phyloP scores from a whole-genome alignment of 176 grass and related monocot species.

The Oryza glumipatula region DNA sequence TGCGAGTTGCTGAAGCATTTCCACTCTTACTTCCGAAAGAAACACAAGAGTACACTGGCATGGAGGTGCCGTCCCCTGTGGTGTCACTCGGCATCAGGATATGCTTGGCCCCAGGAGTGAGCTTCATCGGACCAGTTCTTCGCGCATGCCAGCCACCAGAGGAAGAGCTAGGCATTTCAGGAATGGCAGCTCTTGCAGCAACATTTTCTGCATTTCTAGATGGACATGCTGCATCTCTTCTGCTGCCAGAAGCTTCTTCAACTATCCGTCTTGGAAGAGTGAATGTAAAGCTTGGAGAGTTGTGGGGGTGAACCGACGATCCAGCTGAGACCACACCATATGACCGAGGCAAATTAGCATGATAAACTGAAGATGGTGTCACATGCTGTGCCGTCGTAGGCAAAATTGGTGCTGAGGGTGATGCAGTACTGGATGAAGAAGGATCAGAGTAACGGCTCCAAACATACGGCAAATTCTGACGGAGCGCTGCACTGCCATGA shows the following conservation, averaged over 20 bases:
- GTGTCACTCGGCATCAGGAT: slow-evolving; percentile 51
- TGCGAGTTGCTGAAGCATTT: slow-evolving; percentile 24
- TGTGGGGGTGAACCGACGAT: slow-evolving; percentile 28
- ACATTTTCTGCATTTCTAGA: slow-evolving; percentile 30
- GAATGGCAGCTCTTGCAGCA: slow-evolving; percentile 22
- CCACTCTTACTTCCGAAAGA: slow-evolving; percentile 29
- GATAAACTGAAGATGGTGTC: slow-evolving; percentile 40
- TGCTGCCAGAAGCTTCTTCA: slow-evolving; percentile 25
- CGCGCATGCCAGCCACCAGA: slow-evolving; percentile 23
- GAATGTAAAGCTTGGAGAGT: slow-evolving; percentile 14
- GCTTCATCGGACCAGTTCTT: slow-evolving; percentile 57
- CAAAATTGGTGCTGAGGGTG: slow-evolving; percentile 24
- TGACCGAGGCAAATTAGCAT: slow-evolving; percentile 33
- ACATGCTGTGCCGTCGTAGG: slow-evolving; percentile 26
- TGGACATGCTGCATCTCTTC: slow-evolving; percentile 14
- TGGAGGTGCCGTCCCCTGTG: slow-evolving; percentile 33
- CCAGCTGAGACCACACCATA: slow-evolving; percentile 41
- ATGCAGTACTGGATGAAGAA: slow-evolving; percentile 1
- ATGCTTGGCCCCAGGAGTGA: slow-evolving; percentile 55
- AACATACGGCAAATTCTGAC: slow-evolving; percentile 19
- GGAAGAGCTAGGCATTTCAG: slow-evolving; percentile 31
- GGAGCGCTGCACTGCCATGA: slow-evolving; percentile 34
- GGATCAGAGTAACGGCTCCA: slow-evolving; percentile 42
- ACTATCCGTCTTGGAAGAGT: slow-evolving; percentile 26
- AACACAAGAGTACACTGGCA: slow-evolving; percentile 52